Conservation (phyloP, 768 basidiomycete species). For the Baorangia bicolor region DNA sequence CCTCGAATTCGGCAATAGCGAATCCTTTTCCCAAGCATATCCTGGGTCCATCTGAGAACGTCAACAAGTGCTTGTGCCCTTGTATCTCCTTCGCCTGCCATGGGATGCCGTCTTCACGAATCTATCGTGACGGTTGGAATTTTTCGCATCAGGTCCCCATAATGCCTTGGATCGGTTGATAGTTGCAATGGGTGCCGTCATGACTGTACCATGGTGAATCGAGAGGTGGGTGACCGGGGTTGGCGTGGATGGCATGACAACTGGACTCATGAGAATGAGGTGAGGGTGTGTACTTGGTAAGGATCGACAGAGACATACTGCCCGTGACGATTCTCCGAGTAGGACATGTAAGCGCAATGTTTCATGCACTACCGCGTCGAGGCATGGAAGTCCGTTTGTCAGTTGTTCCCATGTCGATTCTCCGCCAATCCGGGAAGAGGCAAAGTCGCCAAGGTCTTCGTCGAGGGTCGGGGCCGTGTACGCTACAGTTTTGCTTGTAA, state of each 20-base stretch:
- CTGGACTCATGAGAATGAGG: conserved; percentile 31
- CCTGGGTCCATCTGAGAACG: conserved; percentile 31
- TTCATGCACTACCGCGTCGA: conserved; percentile 52
- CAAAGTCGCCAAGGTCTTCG: too few species aligned
- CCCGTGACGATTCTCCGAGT: conserved; percentile 21
- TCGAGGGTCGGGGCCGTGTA: too few species aligned
- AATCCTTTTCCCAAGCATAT: conserved; percentile 31
- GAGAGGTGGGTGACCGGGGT: conserved; percentile 35
- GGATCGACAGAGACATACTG: conserved; percentile 2
- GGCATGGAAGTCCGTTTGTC: conserved; percentile 47
- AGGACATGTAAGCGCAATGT: conserved; percentile 44
- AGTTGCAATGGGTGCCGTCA: conserved; percentile 44
- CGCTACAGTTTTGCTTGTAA: too few species aligned
- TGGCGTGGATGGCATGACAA: conserved; percentile 40
- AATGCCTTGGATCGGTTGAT: conserved; percentile 51
- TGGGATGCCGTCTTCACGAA: conserved; percentile 33
- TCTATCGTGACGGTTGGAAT: conserved; percentile 66
- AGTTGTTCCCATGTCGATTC: conserved; percentile 59
- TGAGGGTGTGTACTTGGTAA: not conserved
- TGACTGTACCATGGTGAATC: conserved; percentile 46
- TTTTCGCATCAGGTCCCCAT: conserved; percentile 62
- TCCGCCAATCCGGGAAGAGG: conserved; percentile 33
- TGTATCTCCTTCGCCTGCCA: conserved; percentile 34
- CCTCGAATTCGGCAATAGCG: conserved; percentile 30
- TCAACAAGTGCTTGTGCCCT: conserved; percentile 28